Evolutionary conservation across 2,329 filamentous ascomycete species (phyloP).

Genomic region (Aschersonia sp.): DNA sequence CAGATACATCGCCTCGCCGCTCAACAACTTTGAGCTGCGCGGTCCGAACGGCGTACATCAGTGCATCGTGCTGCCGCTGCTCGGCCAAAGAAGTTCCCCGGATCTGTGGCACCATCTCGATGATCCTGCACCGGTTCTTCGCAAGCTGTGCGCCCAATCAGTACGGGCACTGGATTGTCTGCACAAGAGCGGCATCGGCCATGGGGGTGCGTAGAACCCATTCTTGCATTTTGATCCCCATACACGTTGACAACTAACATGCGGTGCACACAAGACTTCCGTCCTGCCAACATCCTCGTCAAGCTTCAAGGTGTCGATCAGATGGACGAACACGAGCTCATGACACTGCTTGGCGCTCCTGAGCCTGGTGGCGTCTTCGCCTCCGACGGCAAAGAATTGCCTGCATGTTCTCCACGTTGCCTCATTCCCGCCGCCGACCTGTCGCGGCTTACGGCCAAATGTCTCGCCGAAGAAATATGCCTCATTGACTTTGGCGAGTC

Average conservation of each 20-base stretch:
- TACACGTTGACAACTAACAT: not conserved
- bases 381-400: conserved; percentile 2
- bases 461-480: conserved; percentile 7
- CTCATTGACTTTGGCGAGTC: conserved; percentile 12
- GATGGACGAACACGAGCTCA: conserved; percentile 8
- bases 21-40: conserved; percentile 9
- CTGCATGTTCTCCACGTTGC: conserved; percentile 8
- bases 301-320: conserved; percentile 9
- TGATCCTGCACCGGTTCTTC: conserved; percentile 3
- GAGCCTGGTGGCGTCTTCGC: conserved; percentile 1
- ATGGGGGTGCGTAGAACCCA: conserved; percentile 11
- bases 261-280: conserved; percentile 9
- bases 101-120: conserved; percentile 3
- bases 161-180: conserved; percentile 10
- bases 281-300: conserved; percentile 13
- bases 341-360: conserved; percentile 7
- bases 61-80: conserved; percentile 12
- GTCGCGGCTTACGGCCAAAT: not conserved
- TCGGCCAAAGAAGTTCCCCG: conserved; percentile 9
- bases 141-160: conserved; percentile 9
- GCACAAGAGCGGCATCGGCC: conserved; percentile 13
- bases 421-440: conserved; percentile 9
- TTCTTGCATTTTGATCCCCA: not conserved
- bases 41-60: conserved; percentile 14
- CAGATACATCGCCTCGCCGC: conserved; percentile 6